Conservation (phyloP, 768 basidiomycete species). For the Lactarius deliciosus region DNA sequence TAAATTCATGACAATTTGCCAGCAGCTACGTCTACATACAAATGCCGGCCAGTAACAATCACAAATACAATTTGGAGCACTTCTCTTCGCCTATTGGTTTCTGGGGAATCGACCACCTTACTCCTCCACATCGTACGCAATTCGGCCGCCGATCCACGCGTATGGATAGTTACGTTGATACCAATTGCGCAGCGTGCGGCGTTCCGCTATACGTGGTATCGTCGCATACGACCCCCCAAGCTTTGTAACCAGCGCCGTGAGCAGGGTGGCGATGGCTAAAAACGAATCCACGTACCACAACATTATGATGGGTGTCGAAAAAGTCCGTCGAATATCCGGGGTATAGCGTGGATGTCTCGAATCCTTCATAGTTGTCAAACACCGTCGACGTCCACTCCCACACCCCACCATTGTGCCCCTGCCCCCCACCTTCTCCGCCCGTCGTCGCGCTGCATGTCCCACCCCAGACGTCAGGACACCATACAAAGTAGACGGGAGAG, state of each 20-base stretch:
- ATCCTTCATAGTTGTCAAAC: slow-evolving; percentile 73
- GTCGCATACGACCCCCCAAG: slow-evolving; percentile 90
- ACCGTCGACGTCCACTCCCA: slow-evolving; percentile 97
- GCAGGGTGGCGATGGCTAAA: not conserved
- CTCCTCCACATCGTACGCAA: slow-evolving; percentile 50
- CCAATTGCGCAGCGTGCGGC: slow-evolving; percentile 83
- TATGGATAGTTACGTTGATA: slow-evolving; percentile 91
- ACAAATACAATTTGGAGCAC: not conserved
- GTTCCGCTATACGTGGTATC: slow-evolving; percentile 74
- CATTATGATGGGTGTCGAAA: slow-evolving; percentile 82
- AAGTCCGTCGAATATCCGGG: slow-evolving; percentile 93
- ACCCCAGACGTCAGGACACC: slow-evolving; percentile 13
- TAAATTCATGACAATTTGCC: not conserved
- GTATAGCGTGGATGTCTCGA: slow-evolving; percentile 71
- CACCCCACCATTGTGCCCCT: slow-evolving; percentile 88
- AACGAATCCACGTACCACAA: slow-evolving; percentile 64
- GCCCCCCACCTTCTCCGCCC: slow-evolving; percentile 52
- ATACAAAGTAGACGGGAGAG: not conserved
- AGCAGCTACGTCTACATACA: not conserved
- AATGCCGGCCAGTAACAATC: not conserved
- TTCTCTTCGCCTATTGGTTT: not conserved
- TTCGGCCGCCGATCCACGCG: slow-evolving; percentile 77
- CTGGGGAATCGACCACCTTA: not conserved
- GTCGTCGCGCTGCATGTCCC: slow-evolving; percentile 58
- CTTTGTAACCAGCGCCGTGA: slow-evolving; percentile 41